Evolutionary conservation across 2,329 filamentous ascomycete species (phyloP).

Genomic region (Alternaria triticina): DNA sequence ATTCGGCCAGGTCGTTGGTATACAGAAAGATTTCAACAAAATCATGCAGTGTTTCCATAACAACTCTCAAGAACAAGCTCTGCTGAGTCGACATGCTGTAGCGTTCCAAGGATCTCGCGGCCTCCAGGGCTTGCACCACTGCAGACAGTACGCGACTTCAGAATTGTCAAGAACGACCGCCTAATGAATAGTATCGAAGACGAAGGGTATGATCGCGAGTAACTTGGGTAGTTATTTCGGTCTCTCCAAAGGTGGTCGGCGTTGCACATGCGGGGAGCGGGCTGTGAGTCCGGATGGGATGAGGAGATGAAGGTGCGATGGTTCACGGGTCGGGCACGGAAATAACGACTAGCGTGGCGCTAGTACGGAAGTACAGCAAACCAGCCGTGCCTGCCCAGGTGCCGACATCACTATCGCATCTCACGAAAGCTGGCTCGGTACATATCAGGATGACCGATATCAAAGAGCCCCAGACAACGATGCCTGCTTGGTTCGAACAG

Average conservation of each 20-base stretch:
- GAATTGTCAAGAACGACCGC: neutral
- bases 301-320: neutral
- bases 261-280: neutral
- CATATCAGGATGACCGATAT: conserved; percentile 2
- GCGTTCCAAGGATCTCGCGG: neutral
- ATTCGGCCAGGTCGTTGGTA: neutral
- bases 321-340: neutral
- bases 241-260: neutral
- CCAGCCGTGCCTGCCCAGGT: neutral
- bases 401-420: neutral
- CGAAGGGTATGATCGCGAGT: neutral
- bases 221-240: neutral
- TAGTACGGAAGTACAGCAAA: neutral
- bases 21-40: neutral
- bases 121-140: neutral
- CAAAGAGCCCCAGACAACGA: neutral
- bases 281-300: neutral
- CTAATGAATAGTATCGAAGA: neutral
- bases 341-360: neutral
- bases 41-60: neutral
- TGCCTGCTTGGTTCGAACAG: conserved; percentile 35
- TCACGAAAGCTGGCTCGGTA: neutral
- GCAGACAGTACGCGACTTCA: neutral
- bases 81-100: neutral
- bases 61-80: neutral